phyloP scores from a whole-genome alignment of 2,329 filamentous ascomycete genomes.

The Epichloe uncinata region DNA sequence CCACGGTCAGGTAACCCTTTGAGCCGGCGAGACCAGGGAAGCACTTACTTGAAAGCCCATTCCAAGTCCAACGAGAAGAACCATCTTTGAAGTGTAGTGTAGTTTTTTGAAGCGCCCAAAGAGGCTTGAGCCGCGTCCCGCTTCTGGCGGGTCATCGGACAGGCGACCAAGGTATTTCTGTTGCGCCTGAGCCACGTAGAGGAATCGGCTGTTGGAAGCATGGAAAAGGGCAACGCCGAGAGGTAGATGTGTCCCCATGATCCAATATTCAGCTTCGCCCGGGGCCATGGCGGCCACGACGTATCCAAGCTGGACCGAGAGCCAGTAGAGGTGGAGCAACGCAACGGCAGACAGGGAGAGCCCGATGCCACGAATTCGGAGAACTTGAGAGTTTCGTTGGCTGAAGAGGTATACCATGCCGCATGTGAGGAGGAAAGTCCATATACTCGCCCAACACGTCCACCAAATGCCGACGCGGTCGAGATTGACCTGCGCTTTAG shows the following conservation, averaged over 20 bases:
- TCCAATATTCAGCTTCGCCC: constrained; percentile 44
- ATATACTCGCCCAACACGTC: constrained; percentile 18
- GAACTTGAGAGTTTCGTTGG: constrained; percentile 22
- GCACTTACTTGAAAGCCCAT: constrained; percentile 40
- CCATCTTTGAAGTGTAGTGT: constrained; percentile 30
- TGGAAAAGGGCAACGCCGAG: constrained; percentile 53
- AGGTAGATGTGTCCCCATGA: constrained; percentile 52
- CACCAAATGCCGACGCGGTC: constrained; percentile 22
- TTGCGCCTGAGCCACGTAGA: constrained; percentile 42
- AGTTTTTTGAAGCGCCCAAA: constrained; percentile 16
- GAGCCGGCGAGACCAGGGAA: not conserved
- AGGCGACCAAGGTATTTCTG: constrained; percentile 12
- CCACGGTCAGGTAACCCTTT: not conserved
- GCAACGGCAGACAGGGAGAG: constrained; percentile 26
- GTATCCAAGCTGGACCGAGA: constrained; percentile 25
- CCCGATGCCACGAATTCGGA: constrained; percentile 26
- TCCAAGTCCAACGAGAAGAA: constrained; percentile 37
- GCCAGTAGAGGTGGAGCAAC: constrained; percentile 28
- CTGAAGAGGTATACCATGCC: constrained; percentile 26
- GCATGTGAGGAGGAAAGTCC: constrained; percentile 21
- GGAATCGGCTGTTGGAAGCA: constrained; percentile 46
- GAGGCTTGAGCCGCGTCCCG: constrained; percentile 12
- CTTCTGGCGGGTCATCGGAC: constrained; percentile 1
- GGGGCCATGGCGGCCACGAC: constrained; percentile 25
- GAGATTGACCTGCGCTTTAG: constrained; percentile 9